Evolutionary conservation across 1,139 yeast species (phyloP).

Genomic region (Kodamaea derodonti): DNA sequence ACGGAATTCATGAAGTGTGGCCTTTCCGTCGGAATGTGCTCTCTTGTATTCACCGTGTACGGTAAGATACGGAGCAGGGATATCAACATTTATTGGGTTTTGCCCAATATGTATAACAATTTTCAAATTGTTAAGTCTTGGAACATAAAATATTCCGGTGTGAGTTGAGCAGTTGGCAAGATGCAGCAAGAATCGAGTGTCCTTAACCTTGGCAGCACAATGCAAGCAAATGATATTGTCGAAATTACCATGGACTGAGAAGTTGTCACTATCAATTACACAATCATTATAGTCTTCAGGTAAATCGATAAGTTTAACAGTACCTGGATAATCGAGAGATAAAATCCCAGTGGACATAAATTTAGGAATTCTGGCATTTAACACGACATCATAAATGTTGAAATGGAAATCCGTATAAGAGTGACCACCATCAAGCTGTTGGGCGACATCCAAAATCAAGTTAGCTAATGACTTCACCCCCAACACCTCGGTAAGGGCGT

Average conservation of each 20-base stretch:
- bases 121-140: slow-evolving; percentile 33
- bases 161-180: slow-evolving; percentile 21
- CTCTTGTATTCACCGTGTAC: slow-evolving; percentile 69
- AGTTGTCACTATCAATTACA: slow-evolving; percentile 21
- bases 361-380: slow-evolving; percentile 26
- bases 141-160: slow-evolving; percentile 44
- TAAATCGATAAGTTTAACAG: slow-evolving; percentile 35
- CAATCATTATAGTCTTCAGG: slow-evolving; percentile 35
- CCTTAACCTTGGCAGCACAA: slow-evolving; percentile 23
- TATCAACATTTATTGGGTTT: slow-evolving; percentile 25
- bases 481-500: slow-evolving; percentile 19
- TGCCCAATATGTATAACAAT: slow-evolving; percentile 29
- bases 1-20: slow-evolving; percentile 48
- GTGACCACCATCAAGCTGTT: neutral
- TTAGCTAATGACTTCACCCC: slow-evolving; percentile 20
- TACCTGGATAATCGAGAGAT: slow-evolving; percentile 35
- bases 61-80: slow-evolving; percentile 67
- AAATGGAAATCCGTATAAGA: slow-evolving; percentile 14
- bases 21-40: slow-evolving; percentile 51
- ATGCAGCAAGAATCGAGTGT: slow-evolving; percentile 18
- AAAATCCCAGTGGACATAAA: slow-evolving; percentile 22
- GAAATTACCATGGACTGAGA: slow-evolving; percentile 15
- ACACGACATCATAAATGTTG: slow-evolving; percentile 21
- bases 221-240: slow-evolving; percentile 33
- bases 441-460: slow-evolving; percentile 13